Evolutionary conservation across 805 yeast species (phyloP).

Genomic region (Yarrowia yakushimensis): DNA sequence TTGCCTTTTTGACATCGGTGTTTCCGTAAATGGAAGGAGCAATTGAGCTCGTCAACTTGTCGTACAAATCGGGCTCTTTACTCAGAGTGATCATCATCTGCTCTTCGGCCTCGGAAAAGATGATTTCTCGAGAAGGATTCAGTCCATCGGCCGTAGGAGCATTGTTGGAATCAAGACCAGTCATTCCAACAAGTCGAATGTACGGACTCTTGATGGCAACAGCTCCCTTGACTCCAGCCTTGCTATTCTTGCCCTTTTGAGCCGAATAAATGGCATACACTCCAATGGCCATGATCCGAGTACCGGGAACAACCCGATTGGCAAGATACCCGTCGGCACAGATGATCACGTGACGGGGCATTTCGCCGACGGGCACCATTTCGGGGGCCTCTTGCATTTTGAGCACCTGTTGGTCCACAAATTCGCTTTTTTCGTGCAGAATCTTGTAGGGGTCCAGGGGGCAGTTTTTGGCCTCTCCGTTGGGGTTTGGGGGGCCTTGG

Average conservation of each 20-base stretch:
- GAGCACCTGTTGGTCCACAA: constrained; percentile 90
- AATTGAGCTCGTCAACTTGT: constrained; percentile 78
- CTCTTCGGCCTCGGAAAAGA: constrained; percentile 88
- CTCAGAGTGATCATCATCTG: constrained; percentile 82
- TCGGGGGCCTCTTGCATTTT: constrained; percentile 97
- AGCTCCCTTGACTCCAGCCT: constrained; percentile 38
- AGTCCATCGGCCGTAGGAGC: constrained; percentile 10
- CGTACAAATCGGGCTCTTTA: constrained; percentile 79
- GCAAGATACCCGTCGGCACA: constrained; percentile 88
- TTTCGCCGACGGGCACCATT: constrained; percentile 97
- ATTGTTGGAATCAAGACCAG: constrained; percentile 41
- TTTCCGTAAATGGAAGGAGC: constrained; percentile 98
- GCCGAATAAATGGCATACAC: constrained; percentile 87
- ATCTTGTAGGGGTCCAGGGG: constrained; percentile 91
- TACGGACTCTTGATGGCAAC: constrained; percentile 95
- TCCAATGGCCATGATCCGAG: constrained; percentile 87
- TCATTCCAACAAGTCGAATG: constrained; percentile 79
- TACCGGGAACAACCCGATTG: constrained; percentile 91
- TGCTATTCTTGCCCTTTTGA: constrained; percentile 46
- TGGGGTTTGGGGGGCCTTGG: constrained; percentile 51
- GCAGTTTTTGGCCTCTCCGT: constrained; percentile 54
- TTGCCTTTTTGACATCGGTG: constrained; percentile 86
- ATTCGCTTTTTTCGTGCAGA: constrained; percentile 89
- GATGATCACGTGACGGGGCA: constrained; percentile 89
- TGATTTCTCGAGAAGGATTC: constrained; percentile 47